Conservation (phyloP, 768 basidiomycete species). For the Leccinum rimulosum region DNA sequence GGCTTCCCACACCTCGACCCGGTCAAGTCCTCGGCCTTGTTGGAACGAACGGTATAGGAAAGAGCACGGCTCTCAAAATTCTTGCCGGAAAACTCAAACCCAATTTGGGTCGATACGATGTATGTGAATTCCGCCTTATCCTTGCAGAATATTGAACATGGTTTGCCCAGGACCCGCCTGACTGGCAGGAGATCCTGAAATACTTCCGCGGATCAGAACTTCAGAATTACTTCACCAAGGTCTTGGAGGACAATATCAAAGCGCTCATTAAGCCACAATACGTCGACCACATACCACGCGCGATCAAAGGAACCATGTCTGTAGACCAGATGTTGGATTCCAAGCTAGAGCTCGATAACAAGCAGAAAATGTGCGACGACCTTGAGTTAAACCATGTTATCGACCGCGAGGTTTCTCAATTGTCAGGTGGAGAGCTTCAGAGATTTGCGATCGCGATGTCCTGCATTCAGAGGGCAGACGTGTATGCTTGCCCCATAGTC, state of each 20-base stretch:
- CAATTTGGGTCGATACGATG: constrained; percentile 95
- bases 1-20: constrained; percentile 93
- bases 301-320: constrained; percentile 86
- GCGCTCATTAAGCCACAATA: constrained; percentile 99
- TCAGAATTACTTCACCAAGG: constrained; percentile 99
- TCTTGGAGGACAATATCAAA: constrained; percentile 97
- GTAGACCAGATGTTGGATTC: constrained; percentile 90
- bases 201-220: constrained; percentile 98
- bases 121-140: constrained; percentile 36
- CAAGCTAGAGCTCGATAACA: constrained; percentile 87
- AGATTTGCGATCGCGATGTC: constrained; percentile 98
- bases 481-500: constrained; percentile 52
- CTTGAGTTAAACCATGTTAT: constrained; percentile 87
- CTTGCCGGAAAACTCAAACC: constrained; percentile 97
- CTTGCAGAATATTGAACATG: background rate
- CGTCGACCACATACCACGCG: constrained; percentile 96
- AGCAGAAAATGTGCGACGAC: constrained; percentile 78
- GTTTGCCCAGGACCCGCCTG: constrained; percentile 79
- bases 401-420: constrained; percentile 77
- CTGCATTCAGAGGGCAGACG: constrained; percentile 92
- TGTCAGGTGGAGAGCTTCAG: constrained; percentile 97
- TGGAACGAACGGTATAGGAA: constrained; percentile 99
- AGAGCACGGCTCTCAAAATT: constrained; percentile 96
- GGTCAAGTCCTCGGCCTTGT: constrained; percentile 99
- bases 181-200: constrained; percentile 98